Conservation (phyloP, 169 alveolate species). For the Plasmodium inui region DNA sequence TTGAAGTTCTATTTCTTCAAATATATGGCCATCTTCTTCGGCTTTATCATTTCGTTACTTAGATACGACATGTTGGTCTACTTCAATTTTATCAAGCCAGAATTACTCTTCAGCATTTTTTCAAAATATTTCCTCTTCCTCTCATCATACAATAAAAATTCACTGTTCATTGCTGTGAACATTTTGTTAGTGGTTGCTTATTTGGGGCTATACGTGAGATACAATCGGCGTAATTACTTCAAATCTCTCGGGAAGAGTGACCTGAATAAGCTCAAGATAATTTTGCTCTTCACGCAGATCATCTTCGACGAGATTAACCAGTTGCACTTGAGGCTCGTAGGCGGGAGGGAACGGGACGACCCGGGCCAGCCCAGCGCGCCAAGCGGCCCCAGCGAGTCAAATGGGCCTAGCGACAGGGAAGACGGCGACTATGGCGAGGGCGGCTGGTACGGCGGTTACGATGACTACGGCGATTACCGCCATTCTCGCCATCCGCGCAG, state of each 20-base stretch:
- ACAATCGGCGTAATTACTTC: constrained; percentile 47
- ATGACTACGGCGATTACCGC: no score
- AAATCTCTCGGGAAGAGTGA: constrained; percentile 63
- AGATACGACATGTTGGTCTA: constrained; percentile 67
- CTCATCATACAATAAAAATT: constrained; percentile 65
- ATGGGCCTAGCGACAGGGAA: background rate
- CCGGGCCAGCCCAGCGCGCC: background rate
- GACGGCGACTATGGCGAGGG: background rate
- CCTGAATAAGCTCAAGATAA: constrained; percentile 46
- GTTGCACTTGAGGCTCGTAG: constrained; percentile 35
- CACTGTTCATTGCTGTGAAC: constrained; percentile 43
- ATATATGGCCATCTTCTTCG: constrained; percentile 56
- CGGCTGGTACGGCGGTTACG: background rate
- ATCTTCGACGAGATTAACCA: constrained; percentile 65
- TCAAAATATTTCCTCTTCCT: constrained; percentile 60
- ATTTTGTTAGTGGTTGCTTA: constrained; percentile 12
- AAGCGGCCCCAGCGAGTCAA: background rate
- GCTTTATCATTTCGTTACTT: constrained; percentile 48
- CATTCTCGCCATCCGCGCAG: background rate
- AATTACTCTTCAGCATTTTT: constrained; percentile 42
- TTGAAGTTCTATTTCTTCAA: constrained; percentile 58
- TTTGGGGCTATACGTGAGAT: constrained; percentile 11
- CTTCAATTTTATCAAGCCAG: constrained; percentile 56
- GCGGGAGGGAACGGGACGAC: background rate
- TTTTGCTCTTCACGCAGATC: constrained; percentile 51